phyloP scores from a whole-genome alignment of 495 filamentous ascomycete genomes.

The Endocarpon pusillum region DNA sequence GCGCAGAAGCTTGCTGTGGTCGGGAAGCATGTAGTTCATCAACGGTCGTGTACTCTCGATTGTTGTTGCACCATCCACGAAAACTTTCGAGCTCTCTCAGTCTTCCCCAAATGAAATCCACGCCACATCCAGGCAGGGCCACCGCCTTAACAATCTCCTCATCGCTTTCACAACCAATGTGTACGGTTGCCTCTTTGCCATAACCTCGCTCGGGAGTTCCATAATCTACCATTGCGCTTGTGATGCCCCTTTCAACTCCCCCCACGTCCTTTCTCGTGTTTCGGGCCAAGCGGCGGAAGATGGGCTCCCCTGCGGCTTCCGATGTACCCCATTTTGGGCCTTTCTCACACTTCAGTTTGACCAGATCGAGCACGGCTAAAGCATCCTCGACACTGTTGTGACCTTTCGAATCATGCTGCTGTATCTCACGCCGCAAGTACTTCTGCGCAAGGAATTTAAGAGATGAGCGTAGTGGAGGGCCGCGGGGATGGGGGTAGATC shows the following conservation, averaged over 20 bases:
- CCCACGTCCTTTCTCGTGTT: constrained; percentile 29
- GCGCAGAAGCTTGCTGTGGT: too few species aligned
- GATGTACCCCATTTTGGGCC: constrained; percentile 66
- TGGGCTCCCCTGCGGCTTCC: constrained; percentile 58
- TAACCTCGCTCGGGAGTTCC: constrained; percentile 60
- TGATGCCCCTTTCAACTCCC: constrained; percentile 36
- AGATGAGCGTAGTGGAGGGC: constrained; percentile 53
- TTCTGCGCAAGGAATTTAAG: constrained; percentile 72
- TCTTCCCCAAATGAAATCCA: constrained; percentile 81
- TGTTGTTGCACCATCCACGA: constrained; percentile 67
- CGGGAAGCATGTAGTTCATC: constrained; percentile 6
- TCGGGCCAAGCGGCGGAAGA: constrained; percentile 68
- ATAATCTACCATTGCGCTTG: constrained; percentile 76
- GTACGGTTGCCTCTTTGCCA: constrained; percentile 50
- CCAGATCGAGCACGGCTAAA: constrained; percentile 71
- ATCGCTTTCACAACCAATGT: constrained; percentile 60
- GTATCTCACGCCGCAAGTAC: constrained; percentile 70
- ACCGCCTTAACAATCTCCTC: constrained; percentile 56
- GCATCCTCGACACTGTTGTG: constrained; percentile 92
- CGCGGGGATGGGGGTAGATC: constrained; percentile 67
- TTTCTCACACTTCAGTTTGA: constrained; percentile 88
- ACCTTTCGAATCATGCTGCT: constrained; percentile 53
- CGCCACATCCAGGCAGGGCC: constrained; percentile 47
- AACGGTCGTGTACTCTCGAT: constrained; percentile 4
- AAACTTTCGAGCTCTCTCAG: constrained; percentile 68